Evolutionary conservation across 768 basidiomycete species (phyloP).

Genomic region (Trichaptum fuscoviolaceum): DNA sequence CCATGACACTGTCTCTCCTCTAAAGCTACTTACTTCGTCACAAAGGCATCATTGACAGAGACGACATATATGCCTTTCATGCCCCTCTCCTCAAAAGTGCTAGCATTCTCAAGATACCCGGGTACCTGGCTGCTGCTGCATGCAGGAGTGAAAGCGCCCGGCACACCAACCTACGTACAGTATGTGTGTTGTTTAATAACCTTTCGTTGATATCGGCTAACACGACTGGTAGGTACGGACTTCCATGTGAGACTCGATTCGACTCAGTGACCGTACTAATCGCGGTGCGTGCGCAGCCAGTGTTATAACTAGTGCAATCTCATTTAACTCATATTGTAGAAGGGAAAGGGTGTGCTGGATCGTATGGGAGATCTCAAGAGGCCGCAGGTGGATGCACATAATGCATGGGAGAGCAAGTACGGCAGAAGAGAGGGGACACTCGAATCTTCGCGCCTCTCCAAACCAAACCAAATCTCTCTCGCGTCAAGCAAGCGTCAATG

Average conservation of each 20-base stretch:
- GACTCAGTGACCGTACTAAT: slow-evolving; percentile 66
- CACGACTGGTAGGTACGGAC: slow-evolving; percentile 30
- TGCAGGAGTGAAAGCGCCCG: slow-evolving; percentile 71
- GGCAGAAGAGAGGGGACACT: slow-evolving; percentile 1
- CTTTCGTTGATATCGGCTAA: neutral
- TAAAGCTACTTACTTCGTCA: slow-evolving; percentile 36
- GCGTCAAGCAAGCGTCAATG: slow-evolving; percentile 5
- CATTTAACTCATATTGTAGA: neutral
- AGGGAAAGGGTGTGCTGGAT: slow-evolving; percentile 1
- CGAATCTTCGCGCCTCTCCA: neutral
- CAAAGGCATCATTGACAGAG: slow-evolving; percentile 76
- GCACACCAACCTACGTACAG: slow-evolving; percentile 54
- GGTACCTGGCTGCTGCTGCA: slow-evolving; percentile 64
- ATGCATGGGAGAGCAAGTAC: slow-evolving; percentile 2
- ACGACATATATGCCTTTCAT: slow-evolving; percentile 67
- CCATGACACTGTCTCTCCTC: neutral
- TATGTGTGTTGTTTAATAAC: neutral
- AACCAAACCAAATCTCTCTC: neutral
- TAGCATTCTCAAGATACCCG: slow-evolving; percentile 55
- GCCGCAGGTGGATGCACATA: slow-evolving; percentile 4
- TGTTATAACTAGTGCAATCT: neutral
- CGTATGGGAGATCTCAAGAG: slow-evolving; percentile 6
- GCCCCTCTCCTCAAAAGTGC: slow-evolving; percentile 73
- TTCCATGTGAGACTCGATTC: slow-evolving; percentile 50
- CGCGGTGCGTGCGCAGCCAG: slow-evolving; percentile 44